Percentiles rank a stretch among this genome's conserved stretches.
Conservation (phyloP, 192 early-diverging fungal genomes). For the Backusella morwellensis region DNA sequence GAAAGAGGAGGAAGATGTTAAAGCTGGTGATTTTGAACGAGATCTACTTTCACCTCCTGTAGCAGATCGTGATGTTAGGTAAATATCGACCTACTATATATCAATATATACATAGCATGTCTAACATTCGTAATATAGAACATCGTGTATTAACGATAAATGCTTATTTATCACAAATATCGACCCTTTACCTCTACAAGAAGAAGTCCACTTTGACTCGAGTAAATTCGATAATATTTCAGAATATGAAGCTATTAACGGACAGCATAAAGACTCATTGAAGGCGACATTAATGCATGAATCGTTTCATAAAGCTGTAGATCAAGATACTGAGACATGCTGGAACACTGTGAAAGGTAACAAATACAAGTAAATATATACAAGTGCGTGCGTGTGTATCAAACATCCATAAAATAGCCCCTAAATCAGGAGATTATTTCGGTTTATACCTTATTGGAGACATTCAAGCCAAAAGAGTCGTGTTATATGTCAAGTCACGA, state of each 20-base stretch:
- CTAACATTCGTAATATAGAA: conserved; percentile 15
- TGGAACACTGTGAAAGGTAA: conserved; percentile 43
- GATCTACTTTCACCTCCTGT: conserved; percentile 35
- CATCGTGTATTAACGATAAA: conserved; percentile 54
- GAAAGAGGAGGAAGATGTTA: conserved; percentile 28
- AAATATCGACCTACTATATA: not conserved
- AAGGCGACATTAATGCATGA: conserved; percentile 27
- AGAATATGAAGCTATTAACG: not conserved
- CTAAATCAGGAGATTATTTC: conserved; percentile 44
- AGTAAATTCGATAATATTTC: conserved; percentile 27
- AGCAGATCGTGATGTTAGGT: conserved; percentile 27
- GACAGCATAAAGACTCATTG: not conserved
- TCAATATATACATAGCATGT: not conserved
- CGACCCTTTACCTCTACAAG: conserved; percentile 46
- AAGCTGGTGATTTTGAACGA: conserved; percentile 30
- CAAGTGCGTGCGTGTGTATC: not conserved
- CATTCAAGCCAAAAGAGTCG: conserved; percentile 10
- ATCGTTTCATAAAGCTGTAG: conserved; percentile 51
- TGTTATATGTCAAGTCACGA: not conserved
- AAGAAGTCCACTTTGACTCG: conserved; percentile 12
- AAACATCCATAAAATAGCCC: conserved; percentile 20
- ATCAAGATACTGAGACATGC: conserved; percentile 45
- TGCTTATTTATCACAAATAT: conserved; percentile 54
- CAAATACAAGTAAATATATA: no score
- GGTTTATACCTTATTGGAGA: conserved; percentile 43